A percentile compares a stretch with the other conserved stretches of the same genome.
These are phyloP conservation scores for Cruciata laevipes DNA, from an alignment of 257 asterid species.

Conservation along the genomic window DNA sequence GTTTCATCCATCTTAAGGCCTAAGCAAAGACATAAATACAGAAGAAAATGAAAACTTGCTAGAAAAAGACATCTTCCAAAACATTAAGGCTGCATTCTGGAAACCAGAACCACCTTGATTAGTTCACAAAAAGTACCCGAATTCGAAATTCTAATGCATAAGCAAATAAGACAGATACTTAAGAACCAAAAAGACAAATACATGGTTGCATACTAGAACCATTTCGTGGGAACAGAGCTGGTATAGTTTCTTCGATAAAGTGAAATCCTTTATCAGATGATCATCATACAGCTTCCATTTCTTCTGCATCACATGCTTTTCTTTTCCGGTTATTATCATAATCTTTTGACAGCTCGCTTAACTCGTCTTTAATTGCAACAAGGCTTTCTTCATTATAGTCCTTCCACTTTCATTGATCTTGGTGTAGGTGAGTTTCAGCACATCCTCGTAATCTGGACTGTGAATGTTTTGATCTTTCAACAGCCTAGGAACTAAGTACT, in stretches of 20 bases:
- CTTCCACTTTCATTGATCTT: neutral
- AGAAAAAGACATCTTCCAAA: slow-evolving; percentile 3
- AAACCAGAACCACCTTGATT: neutral
- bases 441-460: slow-evolving; percentile 6
- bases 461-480: slow-evolving; percentile 12
- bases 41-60: neutral
- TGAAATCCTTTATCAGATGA: slow-evolving; percentile 11
- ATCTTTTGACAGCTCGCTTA: no score
- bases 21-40: neutral
- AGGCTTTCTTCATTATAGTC: neutral
- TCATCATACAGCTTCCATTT: slow-evolving; percentile 5
- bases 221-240: neutral
- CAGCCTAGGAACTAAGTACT: slow-evolving; percentile 1
- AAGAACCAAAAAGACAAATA: neutral
- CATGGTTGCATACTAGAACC: no score
- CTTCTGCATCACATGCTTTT: neutral
- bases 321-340: neutral
- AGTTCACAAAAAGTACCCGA: neutral
- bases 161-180: no score
- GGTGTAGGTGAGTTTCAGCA: neutral
- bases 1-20: neutral
- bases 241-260: neutral
- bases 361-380: neutral
- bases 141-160: no score
- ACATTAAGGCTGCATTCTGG: neutral